Evolutionary conservation across 1,139 yeast species (phyloP).

Genomic region (Debaryomyces subglobosus): DNA sequence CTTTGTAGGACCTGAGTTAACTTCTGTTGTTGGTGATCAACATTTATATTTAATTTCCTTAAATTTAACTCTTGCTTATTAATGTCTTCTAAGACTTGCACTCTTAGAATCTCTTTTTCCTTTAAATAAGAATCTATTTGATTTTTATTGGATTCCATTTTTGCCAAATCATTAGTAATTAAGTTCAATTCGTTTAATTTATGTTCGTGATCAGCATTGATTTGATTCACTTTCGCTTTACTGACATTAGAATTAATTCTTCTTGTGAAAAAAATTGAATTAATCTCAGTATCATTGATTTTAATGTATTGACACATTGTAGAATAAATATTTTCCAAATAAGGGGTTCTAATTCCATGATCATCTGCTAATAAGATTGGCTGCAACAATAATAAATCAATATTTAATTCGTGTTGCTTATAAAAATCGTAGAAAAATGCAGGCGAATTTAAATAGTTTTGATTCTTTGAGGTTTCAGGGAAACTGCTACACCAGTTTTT

Average conservation of each 20-base stretch:
- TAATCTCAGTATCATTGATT: slow-evolving; percentile 37
- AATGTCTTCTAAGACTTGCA: slow-evolving; percentile 24
- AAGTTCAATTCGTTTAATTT: slow-evolving; percentile 21
- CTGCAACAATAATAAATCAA: slow-evolving; percentile 77
- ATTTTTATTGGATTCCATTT: slow-evolving; percentile 23
- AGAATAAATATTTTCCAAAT: slow-evolving; percentile 84
- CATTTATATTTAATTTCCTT: slow-evolving; percentile 17
- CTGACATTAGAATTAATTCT: slow-evolving; percentile 13
- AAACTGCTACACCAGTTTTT: slow-evolving; percentile 54
- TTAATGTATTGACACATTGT: slow-evolving; percentile 69
- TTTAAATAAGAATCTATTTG: slow-evolving; percentile 23
- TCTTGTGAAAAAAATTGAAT: slow-evolving; percentile 41
- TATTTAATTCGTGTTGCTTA: slow-evolving; percentile 56
- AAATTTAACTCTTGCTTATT: slow-evolving; percentile 18
- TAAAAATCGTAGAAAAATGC: slow-evolving; percentile 62
- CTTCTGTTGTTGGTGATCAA: slow-evolving; percentile 19
- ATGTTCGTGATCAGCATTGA: slow-evolving; percentile 13
- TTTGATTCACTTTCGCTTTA: slow-evolving; percentile 10
- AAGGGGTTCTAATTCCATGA: slow-evolving; percentile 82
- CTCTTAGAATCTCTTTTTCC: slow-evolving; percentile 27
- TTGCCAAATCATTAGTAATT: slow-evolving; percentile 25
- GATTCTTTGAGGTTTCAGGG: slow-evolving; percentile 33
- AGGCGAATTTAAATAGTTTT: slow-evolving; percentile 49
- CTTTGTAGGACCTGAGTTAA: slow-evolving; percentile 25
- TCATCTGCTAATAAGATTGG: slow-evolving; percentile 90